Evolutionary conservation across 1,284 basidiomycete genomes (phyloP).

Genomic region (Pyrrhoderma lamaoense): DNA sequence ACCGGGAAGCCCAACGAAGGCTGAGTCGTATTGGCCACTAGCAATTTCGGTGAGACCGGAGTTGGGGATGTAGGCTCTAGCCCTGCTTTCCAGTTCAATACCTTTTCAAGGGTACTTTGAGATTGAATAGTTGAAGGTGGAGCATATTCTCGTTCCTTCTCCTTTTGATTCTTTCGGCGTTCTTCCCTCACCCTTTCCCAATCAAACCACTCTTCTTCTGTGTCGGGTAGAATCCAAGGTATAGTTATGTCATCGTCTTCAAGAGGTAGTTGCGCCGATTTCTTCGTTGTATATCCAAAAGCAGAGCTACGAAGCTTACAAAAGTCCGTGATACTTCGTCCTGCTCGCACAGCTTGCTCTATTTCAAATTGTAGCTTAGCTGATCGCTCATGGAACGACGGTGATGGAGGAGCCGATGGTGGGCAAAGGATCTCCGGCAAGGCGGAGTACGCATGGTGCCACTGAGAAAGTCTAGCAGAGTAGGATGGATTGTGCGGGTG

Average conservation of each 20-base stretch:
- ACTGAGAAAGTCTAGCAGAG: conserved; percentile 18
- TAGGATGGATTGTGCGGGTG: conserved; percentile 8
- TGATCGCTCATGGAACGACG: conserved; percentile 12
- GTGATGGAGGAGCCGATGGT: conserved; percentile 17
- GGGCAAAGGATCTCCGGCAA: conserved; percentile 20
- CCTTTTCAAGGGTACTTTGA: conserved; percentile 12
- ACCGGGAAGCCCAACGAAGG: conserved; percentile 16
- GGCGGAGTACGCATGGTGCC: conserved; percentile 18
- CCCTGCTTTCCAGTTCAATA: conserved; percentile 13
- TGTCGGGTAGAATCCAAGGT: conserved; percentile 18
- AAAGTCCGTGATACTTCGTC: conserved; percentile 13
- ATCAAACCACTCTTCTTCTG: conserved; percentile 22
- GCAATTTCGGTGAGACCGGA: neutral
- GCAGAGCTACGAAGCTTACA: conserved; percentile 14
- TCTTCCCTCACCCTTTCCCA: conserved; percentile 19
- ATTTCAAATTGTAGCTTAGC: conserved; percentile 16
- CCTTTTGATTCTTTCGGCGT: conserved; percentile 9
- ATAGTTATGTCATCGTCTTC: conserved; percentile 8
- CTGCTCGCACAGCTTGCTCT: conserved; percentile 14
- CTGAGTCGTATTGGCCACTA: neutral
- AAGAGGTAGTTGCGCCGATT: conserved; percentile 1
- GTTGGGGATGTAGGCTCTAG: conserved; percentile 1
- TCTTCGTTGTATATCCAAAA: conserved; percentile 16
- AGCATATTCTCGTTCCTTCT: conserved; percentile 9
- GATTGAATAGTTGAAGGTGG: neutral